Evolutionary conservation across 352 stramenopile genomes (phyloP), one percentile per base, ranked within the genome.

Genomic region (Phytopythium ostracodes): DNA sequence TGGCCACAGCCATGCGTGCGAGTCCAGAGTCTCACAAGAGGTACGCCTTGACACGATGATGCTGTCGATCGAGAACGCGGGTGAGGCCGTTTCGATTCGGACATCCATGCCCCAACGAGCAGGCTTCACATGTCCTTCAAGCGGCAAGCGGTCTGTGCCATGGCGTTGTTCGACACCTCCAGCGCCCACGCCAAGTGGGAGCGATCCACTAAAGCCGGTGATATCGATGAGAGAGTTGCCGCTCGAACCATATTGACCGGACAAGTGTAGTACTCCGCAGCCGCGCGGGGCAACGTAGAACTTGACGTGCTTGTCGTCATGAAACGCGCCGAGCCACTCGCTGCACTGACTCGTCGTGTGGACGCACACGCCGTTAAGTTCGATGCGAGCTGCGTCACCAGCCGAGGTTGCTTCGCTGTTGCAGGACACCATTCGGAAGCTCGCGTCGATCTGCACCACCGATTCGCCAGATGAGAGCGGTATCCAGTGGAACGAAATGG

Each of bases 311-410:
- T 42, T 20, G 55, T 53, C 24, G 20, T 76, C 64, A n/a, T 57
- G 53, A 36, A 72, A 85, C 0, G 50, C 57, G 11, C 78, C 81
- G 56, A 84, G 77, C 81, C 81, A 90, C 12, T 73, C 74, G 52
- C 76, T 87, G 62, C 81, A 86, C 0, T 68, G 72, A 31, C 52
- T 65, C 0, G 76, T 79, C 1, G 81, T 87, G 65, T 90, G 78
- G 57, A 90, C 77, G 55, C 81, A 90, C 29, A 90, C 27, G 0
- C 81, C 81, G n/a, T 81, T 67, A 36, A 90, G 66, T 20, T 68
- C 31, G 27, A 50, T 51, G 18, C 24, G 36, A 14, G 66, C 42
- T 5, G 56, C 27, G 15, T 22, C 20, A 64, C 59, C 69, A 12
- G 44, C 12, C 8, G 22, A 49, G 42, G 18, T 1, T 24, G 6